Percentiles rank a stretch among this genome's conserved stretches.
Conservation (phyloP, 2,329 filamentous ascomycete genomes). For the Penicillium hesseltinei region DNA sequence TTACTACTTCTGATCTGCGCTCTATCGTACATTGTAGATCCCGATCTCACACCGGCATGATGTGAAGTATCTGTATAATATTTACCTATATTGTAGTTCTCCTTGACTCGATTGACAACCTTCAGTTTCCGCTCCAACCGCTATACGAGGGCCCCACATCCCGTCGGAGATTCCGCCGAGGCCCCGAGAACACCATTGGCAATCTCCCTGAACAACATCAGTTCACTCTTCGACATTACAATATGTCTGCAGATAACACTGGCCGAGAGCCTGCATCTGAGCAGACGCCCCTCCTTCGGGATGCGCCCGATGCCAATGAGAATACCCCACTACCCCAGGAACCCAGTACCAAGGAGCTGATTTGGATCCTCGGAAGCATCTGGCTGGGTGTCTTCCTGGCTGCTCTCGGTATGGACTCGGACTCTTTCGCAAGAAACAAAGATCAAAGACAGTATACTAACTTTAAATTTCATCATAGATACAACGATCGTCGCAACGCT, state of each 20-base stretch:
- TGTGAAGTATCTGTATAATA: neutral
- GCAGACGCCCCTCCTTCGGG: conserved; percentile 33
- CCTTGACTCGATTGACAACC: no score
- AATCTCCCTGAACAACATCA: neutral
- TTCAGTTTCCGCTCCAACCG: no score
- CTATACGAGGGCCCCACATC: neutral
- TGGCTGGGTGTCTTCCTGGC: conserved; percentile 58
- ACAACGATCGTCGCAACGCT: conserved; percentile 83
- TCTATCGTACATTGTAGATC: neutral
- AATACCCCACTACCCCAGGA: conserved; percentile 41
- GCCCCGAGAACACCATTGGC: neutral
- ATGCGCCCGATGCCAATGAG: conserved; percentile 14
- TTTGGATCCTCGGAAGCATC: conserved; percentile 50
- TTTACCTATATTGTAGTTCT: no score
- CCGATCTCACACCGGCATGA: neutral
- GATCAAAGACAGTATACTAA: conserved; percentile 1
- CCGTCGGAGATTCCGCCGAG: neutral
- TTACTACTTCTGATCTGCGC: neutral
- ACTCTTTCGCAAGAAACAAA: neutral
- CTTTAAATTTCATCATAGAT: conserved; percentile 48
- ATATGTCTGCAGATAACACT: conserved; percentile 8
- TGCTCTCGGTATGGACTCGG: conserved; percentile 47
- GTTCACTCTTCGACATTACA: neutral
- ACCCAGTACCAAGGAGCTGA: conserved; percentile 46
- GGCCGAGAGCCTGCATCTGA: conserved; percentile 24